These are phyloP conservation scores for Brachypodium distachyon DNA, from an alignment of 202 grass and related monocot genomes.

Conservation along the genomic window DNA sequence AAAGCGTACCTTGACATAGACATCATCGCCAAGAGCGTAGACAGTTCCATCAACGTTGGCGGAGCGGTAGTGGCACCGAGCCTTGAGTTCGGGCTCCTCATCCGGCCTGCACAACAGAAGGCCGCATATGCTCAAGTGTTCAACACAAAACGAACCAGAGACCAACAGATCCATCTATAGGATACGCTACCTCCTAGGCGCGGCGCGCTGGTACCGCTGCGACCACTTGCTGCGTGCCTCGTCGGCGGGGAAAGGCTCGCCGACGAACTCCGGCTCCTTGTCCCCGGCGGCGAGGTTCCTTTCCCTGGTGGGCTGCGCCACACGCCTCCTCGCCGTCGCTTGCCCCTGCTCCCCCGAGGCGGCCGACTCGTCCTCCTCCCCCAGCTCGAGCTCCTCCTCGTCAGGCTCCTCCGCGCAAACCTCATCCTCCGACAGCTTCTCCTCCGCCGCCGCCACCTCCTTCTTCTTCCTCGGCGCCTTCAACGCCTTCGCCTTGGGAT, in stretches of 20 bases:
- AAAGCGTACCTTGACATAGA: slow-evolving; percentile 48
- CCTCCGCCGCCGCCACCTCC: background rate
- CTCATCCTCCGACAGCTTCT: slow-evolving; percentile 4
- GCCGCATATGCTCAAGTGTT: background rate
- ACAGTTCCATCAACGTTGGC: slow-evolving; percentile 38
- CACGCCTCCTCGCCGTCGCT: background rate
- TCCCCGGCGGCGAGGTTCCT: background rate
- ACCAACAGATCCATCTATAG: background rate
- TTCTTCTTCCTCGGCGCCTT: background rate
- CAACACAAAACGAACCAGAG: background rate
- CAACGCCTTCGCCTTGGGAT: background rate
- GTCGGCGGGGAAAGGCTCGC: slow-evolving; percentile 13
- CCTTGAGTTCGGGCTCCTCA: slow-evolving; percentile 28
- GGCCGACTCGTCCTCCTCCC: slow-evolving; percentile 13
- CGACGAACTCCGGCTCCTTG: slow-evolving; percentile 21
- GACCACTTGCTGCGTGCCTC: slow-evolving; percentile 48
- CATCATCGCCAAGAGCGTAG: slow-evolving; percentile 37
- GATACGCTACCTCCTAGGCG: background rate
- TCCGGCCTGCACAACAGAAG: slow-evolving; percentile 5
- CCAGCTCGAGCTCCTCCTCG: slow-evolving; percentile 32
- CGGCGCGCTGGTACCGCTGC: slow-evolving; percentile 30
- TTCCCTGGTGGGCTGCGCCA: slow-evolving; percentile 14
- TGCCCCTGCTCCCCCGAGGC: background rate
- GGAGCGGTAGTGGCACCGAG: slow-evolving; percentile 31
- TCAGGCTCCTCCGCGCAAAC: slow-evolving; percentile 45